phyloP scores from a whole-genome alignment of 73 alveolate species.

The Stentor roeselii region DNA sequence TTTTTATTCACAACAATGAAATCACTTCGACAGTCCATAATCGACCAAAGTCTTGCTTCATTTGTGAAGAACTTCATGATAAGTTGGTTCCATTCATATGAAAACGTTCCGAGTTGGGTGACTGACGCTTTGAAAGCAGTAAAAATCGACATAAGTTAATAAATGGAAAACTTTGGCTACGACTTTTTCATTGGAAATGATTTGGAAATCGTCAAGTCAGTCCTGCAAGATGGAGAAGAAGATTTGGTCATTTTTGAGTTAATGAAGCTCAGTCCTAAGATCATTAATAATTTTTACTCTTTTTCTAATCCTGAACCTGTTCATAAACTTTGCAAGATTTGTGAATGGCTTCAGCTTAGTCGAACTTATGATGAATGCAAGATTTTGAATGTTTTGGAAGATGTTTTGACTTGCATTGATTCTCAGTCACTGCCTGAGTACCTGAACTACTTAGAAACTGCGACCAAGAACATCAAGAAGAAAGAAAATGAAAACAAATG shows the following conservation, averaged over 20 bases:
- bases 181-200: no score
- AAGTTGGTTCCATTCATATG: conserved; percentile 45
- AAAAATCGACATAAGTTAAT: conserved; percentile 33
- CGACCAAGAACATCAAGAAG: background rate
- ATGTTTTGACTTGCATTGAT: background rate
- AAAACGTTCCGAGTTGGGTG: conserved; percentile 76
- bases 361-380: background rate
- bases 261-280: background rate
- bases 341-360: background rate
- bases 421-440: background rate
- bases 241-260: background rate
- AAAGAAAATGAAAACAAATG: background rate
- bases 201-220: no score
- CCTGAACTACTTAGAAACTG: background rate
- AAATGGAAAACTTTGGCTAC: no score
- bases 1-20: conserved; percentile 66
- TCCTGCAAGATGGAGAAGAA: no score
- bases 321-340: background rate
- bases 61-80: conserved; percentile 65
- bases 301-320: background rate
- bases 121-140: conserved; percentile 64
- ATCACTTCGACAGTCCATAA: conserved; percentile 76
- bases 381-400: background rate
- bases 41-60: conserved; percentile 71
- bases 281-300: background rate